A percentile compares a stretch with the other conserved stretches of the same genome.
Conservation (phyloP, 768 basidiomycete species). For the Clitopilus passeckerianus region DNA sequence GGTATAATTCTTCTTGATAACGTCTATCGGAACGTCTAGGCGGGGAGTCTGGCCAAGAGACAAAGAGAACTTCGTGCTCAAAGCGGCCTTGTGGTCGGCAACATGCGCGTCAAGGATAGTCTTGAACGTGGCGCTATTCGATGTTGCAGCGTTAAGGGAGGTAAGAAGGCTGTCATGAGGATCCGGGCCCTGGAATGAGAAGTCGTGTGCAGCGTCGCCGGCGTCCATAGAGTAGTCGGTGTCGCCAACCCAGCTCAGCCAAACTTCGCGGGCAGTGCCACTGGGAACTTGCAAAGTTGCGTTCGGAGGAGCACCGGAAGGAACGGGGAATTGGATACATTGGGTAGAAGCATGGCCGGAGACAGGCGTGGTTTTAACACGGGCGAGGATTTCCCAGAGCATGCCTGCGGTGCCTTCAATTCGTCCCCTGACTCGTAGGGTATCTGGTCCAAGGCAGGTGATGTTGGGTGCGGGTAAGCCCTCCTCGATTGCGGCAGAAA, state of each 20-base stretch:
- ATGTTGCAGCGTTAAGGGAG: constrained; percentile 25
- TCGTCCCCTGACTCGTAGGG: constrained; percentile 49
- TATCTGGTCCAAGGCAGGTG: constrained; percentile 52
- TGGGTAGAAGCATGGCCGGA: constrained; percentile 14
- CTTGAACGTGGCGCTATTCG: constrained; percentile 24
- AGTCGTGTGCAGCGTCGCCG: constrained; percentile 48
- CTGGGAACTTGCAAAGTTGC: constrained; percentile 40
- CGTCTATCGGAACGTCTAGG: constrained; percentile 50
- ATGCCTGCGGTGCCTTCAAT: constrained; percentile 49
- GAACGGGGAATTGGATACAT: constrained; percentile 27
- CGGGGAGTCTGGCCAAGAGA: constrained; percentile 56
- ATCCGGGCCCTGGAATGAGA: constrained; percentile 60
- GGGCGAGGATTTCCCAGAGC: constrained; percentile 63
- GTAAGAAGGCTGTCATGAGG: constrained; percentile 44
- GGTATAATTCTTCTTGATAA: constrained; percentile 46
- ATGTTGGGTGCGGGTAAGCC: constrained; percentile 54
- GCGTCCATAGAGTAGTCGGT: constrained; percentile 65
- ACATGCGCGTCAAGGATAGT: constrained; percentile 43
- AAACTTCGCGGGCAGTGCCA: constrained; percentile 41
- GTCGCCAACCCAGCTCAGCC: constrained; percentile 71
- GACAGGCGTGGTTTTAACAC: constrained; percentile 23
- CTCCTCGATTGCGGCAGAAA: constrained; percentile 37
- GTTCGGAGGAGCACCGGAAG: constrained; percentile 29
- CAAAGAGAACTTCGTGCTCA: constrained; percentile 47
- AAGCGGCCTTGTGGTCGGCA: constrained; percentile 38